Conservation (phyloP, 768 basidiomycete species). For the Suillus tomentosus region DNA sequence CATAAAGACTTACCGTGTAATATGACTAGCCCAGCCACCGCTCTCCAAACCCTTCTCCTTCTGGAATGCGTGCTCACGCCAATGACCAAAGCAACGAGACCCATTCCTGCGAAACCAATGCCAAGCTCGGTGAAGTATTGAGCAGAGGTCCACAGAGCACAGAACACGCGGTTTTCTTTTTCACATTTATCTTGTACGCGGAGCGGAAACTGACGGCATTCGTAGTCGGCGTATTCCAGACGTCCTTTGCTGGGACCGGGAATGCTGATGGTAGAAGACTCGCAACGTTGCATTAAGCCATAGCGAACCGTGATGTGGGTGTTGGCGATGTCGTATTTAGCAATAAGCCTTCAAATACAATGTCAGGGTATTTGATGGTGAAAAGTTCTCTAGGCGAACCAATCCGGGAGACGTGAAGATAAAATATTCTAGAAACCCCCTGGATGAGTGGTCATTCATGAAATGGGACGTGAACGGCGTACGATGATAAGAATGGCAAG, state of each 20-base stretch:
- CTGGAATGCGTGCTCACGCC: slow-evolving; percentile 75
- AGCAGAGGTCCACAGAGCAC: slow-evolving; percentile 71
- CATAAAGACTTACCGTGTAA: slow-evolving; percentile 52
- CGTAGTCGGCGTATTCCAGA: slow-evolving; percentile 53
- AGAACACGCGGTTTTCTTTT: slow-evolving; percentile 57
- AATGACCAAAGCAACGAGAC: slow-evolving; percentile 59
- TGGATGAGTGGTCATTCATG: neutral
- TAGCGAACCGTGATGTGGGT: slow-evolving; percentile 54
- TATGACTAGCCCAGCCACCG: slow-evolving; percentile 63
- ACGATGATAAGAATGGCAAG: slow-evolving; percentile 53
- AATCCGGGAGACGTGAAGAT: slow-evolving; percentile 60
- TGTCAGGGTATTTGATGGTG: slow-evolving; percentile 25
- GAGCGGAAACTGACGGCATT: slow-evolving; percentile 68
- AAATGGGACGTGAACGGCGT: slow-evolving; percentile 24
- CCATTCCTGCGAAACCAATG: slow-evolving; percentile 61
- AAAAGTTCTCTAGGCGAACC: slow-evolving; percentile 45
- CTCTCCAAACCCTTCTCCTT: slow-evolving; percentile 75
- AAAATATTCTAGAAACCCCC: slow-evolving; percentile 51
- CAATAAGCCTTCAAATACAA: slow-evolving; percentile 42
- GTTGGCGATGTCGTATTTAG: slow-evolving; percentile 45
- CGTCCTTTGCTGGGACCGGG: slow-evolving; percentile 46
- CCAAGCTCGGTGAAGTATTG: slow-evolving; percentile 65
- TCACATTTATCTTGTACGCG: slow-evolving; percentile 49
- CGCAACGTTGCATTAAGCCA: slow-evolving; percentile 61
- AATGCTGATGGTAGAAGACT: slow-evolving; percentile 48